A percentile compares a stretch with the other conserved stretches of the same genome.
phyloP scores from a whole-genome alignment of 352 stramenopile species.

The Pythium vanterpoolii region DNA sequence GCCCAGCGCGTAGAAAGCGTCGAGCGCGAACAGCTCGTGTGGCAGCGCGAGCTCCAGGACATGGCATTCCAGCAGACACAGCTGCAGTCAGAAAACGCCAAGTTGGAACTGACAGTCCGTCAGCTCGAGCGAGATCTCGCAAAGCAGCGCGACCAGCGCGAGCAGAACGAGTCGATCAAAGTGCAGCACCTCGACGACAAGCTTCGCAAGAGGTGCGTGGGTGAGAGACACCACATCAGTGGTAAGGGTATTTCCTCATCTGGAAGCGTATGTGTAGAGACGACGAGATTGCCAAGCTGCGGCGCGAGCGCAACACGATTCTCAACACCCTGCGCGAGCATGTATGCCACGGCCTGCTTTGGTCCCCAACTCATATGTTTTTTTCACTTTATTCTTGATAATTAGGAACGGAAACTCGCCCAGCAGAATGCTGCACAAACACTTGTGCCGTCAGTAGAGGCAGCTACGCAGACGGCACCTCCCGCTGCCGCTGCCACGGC shows the following conservation, averaged over 20 bases:
- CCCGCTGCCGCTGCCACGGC: too few species aligned
- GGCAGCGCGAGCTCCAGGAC: conserved; percentile 56
- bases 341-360: neutral
- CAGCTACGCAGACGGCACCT: conserved; percentile 6
- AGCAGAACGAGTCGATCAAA: conserved; percentile 36
- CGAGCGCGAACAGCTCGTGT: conserved; percentile 50
- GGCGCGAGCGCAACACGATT: conserved; percentile 64
- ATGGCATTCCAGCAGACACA: conserved; percentile 42
- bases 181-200: conserved; percentile 45
- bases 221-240: neutral
- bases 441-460: neutral
- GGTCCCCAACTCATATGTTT: neutral
- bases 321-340: conserved; percentile 52
- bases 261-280: conserved; percentile 30
- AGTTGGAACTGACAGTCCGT: conserved; percentile 53
- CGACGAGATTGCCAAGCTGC: conserved; percentile 47
- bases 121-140: conserved; percentile 62
- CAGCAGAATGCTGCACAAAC: neutral
- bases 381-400: too few species aligned
- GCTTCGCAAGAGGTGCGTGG: conserved; percentile 34
- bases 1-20: conserved; percentile 30
- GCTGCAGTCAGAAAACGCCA: conserved; percentile 48
- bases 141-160: conserved; percentile 41
- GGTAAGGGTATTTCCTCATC: neutral
- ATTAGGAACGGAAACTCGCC: conserved; percentile 15